Base-by-base conservation (phyloP, 1,284 basidiomycete genomes). In the Cutaneotrichosporon curvatum region DNA sequence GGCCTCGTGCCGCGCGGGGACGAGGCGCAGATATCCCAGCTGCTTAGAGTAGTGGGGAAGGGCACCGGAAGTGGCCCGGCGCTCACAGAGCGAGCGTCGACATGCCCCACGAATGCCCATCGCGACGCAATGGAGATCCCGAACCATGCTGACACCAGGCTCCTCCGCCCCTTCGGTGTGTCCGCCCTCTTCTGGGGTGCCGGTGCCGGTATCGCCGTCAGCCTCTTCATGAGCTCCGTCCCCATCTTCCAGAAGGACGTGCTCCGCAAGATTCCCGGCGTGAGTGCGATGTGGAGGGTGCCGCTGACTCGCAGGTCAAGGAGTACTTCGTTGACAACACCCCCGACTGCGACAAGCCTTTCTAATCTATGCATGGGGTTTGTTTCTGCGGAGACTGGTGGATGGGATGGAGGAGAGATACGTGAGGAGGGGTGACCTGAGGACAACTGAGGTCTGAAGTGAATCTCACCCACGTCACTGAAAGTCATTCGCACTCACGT, bases 321-420 rank as follows among this genome's bases (percentile, higher is more conserved):
- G 37, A 47, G 35, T 67, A 62, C 57, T 65, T 61, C 45, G 45
- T 48, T 42, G 70, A 72, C 63, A 65, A 55, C 42, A 68, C 63
- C 42, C 70, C 69, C 36, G 69, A 65, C 44, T 62, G 56, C 21
- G 70, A 72, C 62, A 70, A 72, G 60, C 70, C 70, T 36, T 72
- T 71, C 66, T 72, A 68, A 34, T 9, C n/a, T 15, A 34, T 34
- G 32, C 32, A 34, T 34, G 15, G 25, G 12, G 25, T 28, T 7
- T 28, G 25, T 7, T n/a, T n/a, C n/a, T 7, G 25, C 12, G 25
- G 25, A 7, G 7, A 7, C 25, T 28, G 12, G 7, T 7, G 25
- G 25, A 28, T 28, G 25, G 25, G 25, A 28, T 28, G 25, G 25
- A 12, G 25, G 7, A 12, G 7, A 12, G 25, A 7, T 7, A 7